These are phyloP conservation scores for Aurinia saxatilis DNA, from an alignment of 345 rosid species.

Conservation along the genomic window DNA sequence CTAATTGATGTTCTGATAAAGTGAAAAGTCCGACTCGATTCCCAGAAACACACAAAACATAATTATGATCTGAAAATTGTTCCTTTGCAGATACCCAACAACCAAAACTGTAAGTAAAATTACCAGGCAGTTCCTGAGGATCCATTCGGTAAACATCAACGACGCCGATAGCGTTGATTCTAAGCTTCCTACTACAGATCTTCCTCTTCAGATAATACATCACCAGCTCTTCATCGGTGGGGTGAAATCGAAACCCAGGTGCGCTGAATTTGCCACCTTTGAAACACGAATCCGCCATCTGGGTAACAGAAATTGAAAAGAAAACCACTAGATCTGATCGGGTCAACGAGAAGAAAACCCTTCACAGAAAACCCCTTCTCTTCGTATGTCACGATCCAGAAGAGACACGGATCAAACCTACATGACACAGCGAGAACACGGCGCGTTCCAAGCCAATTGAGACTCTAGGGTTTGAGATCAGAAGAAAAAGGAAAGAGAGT, in stretches of 20 bases:
- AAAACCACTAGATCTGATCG: background rate
- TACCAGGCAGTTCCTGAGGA: conserved; percentile 87
- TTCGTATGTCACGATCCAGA: background rate
- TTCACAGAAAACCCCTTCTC: background rate
- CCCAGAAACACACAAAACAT: too few species aligned
- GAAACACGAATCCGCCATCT: conserved; percentile 18
- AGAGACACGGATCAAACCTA: conserved; percentile 4
- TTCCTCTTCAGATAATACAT: conserved; percentile 71
- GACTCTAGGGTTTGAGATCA: background rate
- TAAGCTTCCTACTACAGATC: conserved; percentile 48
- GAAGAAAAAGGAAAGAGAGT: background rate
- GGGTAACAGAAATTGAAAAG: background rate
- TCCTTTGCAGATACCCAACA: too few species aligned
- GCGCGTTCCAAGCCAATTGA: background rate
- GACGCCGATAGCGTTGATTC: conserved; percentile 51
- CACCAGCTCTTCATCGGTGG: conserved; percentile 83
- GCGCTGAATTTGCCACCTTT: conserved; percentile 43
- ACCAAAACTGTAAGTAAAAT: too few species aligned
- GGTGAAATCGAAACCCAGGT: conserved; percentile 89
- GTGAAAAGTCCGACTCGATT: too few species aligned
- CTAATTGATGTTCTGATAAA: too few species aligned
- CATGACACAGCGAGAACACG: background rate
- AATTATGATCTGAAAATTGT: too few species aligned
- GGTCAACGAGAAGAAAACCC: conserved; percentile 2
- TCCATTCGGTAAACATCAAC: conserved; percentile 80